A percentile compares a stretch with the other conserved stretches of the same genome.
Evolutionary conservation across 345 rosid species (phyloP).

Genomic region (Salix udensis): DNA sequence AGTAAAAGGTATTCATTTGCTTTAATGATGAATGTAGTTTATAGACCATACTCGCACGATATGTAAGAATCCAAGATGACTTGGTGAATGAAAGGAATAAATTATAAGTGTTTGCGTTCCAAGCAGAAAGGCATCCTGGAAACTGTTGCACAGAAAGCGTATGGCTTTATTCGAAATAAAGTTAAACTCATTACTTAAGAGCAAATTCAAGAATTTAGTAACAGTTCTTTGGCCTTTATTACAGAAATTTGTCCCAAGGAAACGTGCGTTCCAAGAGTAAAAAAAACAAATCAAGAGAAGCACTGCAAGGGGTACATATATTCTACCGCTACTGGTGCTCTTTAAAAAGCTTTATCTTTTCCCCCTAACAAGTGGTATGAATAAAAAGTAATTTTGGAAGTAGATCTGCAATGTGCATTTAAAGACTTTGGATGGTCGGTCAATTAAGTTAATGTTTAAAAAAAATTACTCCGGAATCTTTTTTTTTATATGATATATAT

Average conservation of each 20-base stretch:
- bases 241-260: neutral
- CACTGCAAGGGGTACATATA: too few relatives aligned
- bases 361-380: neutral
- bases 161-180: constrained; percentile 8
- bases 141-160: constrained; percentile 10
- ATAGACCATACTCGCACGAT: neutral
- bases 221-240: neutral
- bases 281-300: too few relatives aligned
- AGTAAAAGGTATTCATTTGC: neutral
- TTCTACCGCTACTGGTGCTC: neutral
- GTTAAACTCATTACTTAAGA: constrained; percentile 14
- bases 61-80: constrained; percentile 32
- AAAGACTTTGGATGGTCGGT: neutral
- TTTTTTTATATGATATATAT: too few relatives aligned
- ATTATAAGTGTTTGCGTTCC: neutral
- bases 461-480: neutral
- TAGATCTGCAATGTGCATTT: neutral
- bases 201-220: constrained; percentile 20
- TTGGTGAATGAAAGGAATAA: constrained; percentile 8
- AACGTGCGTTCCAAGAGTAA: neutral
- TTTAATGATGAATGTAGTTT: neutral
- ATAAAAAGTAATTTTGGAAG: too few relatives aligned
- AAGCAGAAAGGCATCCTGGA: neutral
- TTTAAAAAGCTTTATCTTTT: neutral
- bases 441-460: too few relatives aligned